Base-by-base conservation (phyloP, 345 rosid species). In the Populus simonii region DNA sequence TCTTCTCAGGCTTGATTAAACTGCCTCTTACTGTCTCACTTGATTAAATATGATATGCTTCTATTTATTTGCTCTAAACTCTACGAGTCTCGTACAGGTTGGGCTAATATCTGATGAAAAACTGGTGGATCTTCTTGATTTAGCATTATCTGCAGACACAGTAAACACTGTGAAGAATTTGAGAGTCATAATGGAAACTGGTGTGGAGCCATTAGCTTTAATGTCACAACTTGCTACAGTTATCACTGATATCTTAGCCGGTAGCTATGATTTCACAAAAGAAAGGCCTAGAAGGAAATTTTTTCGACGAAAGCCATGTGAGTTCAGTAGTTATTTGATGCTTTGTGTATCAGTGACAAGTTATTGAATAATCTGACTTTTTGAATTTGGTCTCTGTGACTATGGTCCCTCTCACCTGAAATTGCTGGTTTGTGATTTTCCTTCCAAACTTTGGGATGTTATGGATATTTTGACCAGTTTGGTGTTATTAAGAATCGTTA, bases 191-290 rank as follows among this genome's bases (percentile, higher is more conserved):
- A 92, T 96, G 98, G 99, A 96, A 86, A 88, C 93, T 8, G 92
- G 98, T 5, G 92, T 92, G 57, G 99, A 96, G 82, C 98, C 99
- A 49, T 83, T 96, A 79, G 97, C 96, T 74, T 83, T 94, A 86
- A 96, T 96, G 99, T 92, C 98, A 27, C 99, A 96, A 82, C 98
- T 96, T 9, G 99, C 99, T 80, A 92, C 99, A 1, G 90, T 94
- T 53, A 90, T 96, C 83, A 94, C 99, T 6, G 99, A 96, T 84
- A 88, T 96, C 70, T 90, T 96, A 74, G 98, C 94, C 18, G 98
- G 97, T 78, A 91, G 94, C 82, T 94, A 89, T 84, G 95, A 96
- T 81, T 90, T 92, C 83, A 61, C 89, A 16, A 92, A 89, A 85
- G 99, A 92, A 16, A 82, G 87, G 80, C 80, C 72, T 73, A 84